A percentile compares a stretch with the other conserved stretches of the same genome.
Conservation (phyloP, 2,329 filamentous ascomycete genomes). For the Alternaria gansuensis region DNA sequence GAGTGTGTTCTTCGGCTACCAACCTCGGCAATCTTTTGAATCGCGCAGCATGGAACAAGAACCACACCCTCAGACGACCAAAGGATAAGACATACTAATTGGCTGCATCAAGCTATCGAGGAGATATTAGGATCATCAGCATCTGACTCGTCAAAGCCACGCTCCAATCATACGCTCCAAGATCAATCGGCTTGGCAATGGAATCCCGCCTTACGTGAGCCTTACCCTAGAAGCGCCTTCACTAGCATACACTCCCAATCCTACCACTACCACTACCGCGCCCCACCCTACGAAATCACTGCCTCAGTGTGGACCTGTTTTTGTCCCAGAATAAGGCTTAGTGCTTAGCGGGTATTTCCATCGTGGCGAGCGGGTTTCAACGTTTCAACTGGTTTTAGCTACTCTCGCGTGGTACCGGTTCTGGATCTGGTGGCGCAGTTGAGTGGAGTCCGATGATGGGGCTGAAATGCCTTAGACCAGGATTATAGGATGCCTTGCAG, state of each 20-base stretch:
- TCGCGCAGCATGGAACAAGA: background rate
- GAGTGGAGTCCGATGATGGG: constrained; percentile 1
- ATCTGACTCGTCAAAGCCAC: background rate
- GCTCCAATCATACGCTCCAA: background rate
- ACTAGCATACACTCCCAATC: constrained; percentile 5
- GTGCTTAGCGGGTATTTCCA: constrained; percentile 18
- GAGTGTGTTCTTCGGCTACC: background rate
- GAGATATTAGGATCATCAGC: background rate
- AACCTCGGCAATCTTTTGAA: background rate
- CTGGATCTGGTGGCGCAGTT: constrained; percentile 17
- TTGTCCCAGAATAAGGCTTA: constrained; percentile 1
- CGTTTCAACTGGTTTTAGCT: constrained; percentile 11
- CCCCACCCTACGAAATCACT: background rate
- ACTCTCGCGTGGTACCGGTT: background rate
- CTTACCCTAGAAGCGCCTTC: constrained; percentile 3
- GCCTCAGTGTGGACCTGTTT: constrained; percentile 5
- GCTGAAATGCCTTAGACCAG: constrained; percentile 1
- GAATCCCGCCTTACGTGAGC: constrained; percentile 17
- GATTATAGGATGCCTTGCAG: constrained; percentile 4
- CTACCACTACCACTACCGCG: background rate
- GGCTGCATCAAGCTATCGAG: background rate
- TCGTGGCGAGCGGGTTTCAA: constrained; percentile 8
- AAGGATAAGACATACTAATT: background rate
- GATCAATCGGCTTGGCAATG: constrained; percentile 3
- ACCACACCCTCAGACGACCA: background rate